phyloP scores from a whole-genome alignment of 805 yeast species.

The Metschnikowia shivogae region DNA sequence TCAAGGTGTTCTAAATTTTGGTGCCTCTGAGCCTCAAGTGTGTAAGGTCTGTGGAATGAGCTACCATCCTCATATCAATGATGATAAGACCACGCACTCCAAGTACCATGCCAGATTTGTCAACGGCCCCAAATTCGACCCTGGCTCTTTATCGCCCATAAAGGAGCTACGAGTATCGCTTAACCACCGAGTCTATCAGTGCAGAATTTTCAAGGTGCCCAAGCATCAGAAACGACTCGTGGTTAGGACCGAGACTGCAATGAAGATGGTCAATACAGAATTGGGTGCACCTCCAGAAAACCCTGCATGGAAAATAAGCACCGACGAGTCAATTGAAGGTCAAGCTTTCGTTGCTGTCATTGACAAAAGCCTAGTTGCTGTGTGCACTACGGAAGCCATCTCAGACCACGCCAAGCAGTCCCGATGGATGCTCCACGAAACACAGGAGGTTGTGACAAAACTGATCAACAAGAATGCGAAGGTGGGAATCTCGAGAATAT shows the following conservation, averaged over 20 bases:
- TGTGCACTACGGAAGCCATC: conserved; percentile 50
- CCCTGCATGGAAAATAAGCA: conserved; percentile 25
- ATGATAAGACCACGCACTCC: conserved; percentile 46
- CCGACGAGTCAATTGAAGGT: conserved; percentile 5
- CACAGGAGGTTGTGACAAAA: conserved; percentile 48
- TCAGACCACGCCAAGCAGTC: conserved; percentile 28
- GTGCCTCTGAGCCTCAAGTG: conserved; percentile 17
- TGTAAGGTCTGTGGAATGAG: conserved; percentile 56
- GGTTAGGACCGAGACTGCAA: conserved; percentile 27
- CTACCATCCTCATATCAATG: conserved; percentile 36
- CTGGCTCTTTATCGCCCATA: conserved; percentile 19
- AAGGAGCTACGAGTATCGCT: conserved; percentile 23
- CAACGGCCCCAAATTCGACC: conserved; percentile 48
- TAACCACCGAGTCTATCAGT: conserved; percentile 10
- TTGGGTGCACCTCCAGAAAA: conserved; percentile 50
- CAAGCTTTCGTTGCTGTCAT: conserved; percentile 47
- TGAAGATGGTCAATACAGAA: conserved; percentile 55
- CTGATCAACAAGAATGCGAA: conserved; percentile 33
- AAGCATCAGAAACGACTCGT: conserved; percentile 21
- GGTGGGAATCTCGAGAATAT: conserved; percentile 39
- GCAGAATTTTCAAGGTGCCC: conserved; percentile 20
- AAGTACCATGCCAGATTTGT: conserved; percentile 48
- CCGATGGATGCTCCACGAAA: conserved; percentile 56
- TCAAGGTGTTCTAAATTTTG: conserved; percentile 11
- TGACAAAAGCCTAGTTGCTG: conserved; percentile 48